phyloP scores from a whole-genome alignment of 768 basidiomycete genomes.

The Tulasnella sp. region DNA sequence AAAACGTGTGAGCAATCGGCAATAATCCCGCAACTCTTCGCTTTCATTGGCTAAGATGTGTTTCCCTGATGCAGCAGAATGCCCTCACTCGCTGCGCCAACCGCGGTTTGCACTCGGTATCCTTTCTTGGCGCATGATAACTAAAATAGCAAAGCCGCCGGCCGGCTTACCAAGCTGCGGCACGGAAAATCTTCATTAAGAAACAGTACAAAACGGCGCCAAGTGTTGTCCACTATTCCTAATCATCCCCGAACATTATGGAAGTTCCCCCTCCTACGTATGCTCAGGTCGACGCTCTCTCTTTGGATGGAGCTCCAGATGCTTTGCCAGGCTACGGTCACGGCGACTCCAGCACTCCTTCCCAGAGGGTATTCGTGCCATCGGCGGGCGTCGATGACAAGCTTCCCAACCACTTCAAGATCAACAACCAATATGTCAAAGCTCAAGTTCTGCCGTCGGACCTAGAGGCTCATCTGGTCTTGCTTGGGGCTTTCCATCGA shows the following conservation, averaged over 20 bases:
- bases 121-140: not conserved
- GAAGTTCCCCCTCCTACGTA: not conserved
- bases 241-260: not conserved
- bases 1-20: not conserved
- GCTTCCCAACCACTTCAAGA: not conserved
- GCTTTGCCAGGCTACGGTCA: not conserved
- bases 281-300: not conserved
- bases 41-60: not conserved
- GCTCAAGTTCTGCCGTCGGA: conserved; percentile 17
- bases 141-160: not conserved
- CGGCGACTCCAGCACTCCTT: not conserved
- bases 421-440: not conserved
- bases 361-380: not conserved
- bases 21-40: not conserved
- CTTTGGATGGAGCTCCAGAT: not conserved
- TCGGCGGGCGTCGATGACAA: conserved; percentile 5
- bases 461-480: conserved; percentile 28
- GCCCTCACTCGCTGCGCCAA: not conserved
- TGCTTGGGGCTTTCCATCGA: conserved; percentile 30
- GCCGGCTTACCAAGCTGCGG: not conserved
- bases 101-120: not conserved
- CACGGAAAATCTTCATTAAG: not conserved
- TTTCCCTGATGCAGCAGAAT: not conserved
- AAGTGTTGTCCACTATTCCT: not conserved
- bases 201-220: not conserved